Percentiles rank a stretch among this genome's conserved stretches.
These are phyloP conservation scores for Podospora pseudocomata DNA, from an alignment of 495 filamentous ascomycete genomes.

Conservation along the genomic window DNA sequence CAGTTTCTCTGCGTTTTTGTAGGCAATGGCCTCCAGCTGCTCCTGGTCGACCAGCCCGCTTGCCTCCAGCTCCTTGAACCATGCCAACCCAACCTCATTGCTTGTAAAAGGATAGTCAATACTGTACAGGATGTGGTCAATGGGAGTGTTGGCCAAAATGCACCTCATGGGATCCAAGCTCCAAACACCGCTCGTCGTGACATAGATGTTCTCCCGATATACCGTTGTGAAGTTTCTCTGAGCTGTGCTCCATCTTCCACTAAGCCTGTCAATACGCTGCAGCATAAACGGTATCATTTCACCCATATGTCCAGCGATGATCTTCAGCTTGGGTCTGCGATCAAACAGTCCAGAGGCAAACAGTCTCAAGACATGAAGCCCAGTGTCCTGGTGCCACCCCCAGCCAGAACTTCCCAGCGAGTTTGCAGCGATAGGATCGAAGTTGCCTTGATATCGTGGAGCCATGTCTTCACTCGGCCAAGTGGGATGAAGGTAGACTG, in stretches of 20 bases:
- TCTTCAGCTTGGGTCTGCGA: conserved; percentile 52
- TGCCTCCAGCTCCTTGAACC: conserved; percentile 47
- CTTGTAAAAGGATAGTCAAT: conserved; percentile 59
- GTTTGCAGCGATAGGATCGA: conserved; percentile 27
- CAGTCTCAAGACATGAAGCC: conserved; percentile 36
- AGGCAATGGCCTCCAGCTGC: conserved; percentile 52
- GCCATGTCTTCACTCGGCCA: conserved; percentile 36
- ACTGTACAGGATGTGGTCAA: conserved; percentile 54
- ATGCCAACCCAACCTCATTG: conserved; percentile 42
- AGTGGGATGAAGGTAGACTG: conserved; percentile 57
- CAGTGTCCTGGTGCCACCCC: conserved; percentile 49
- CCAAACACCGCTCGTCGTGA: conserved; percentile 62
- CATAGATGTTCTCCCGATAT: conserved; percentile 60
- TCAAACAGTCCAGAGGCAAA: conserved; percentile 46
- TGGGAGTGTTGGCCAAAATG: conserved; percentile 47
- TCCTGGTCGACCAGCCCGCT: conserved; percentile 51
- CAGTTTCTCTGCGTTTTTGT: conserved; percentile 53
- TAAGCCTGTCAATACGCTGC: conserved; percentile 54
- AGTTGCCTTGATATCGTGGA: conserved; percentile 42
- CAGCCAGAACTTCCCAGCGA: conserved; percentile 40
- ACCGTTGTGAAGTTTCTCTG: conserved; percentile 54
- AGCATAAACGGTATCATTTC: conserved; percentile 64
- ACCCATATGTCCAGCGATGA: conserved; percentile 65
- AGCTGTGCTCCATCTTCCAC: conserved; percentile 46
- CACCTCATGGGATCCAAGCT: conserved; percentile 52